Percentiles rank a stretch among this genome's conserved stretches.
Conservation (phyloP, 768 basidiomycete genomes). For the Cystofilobasidium ferigula region DNA sequence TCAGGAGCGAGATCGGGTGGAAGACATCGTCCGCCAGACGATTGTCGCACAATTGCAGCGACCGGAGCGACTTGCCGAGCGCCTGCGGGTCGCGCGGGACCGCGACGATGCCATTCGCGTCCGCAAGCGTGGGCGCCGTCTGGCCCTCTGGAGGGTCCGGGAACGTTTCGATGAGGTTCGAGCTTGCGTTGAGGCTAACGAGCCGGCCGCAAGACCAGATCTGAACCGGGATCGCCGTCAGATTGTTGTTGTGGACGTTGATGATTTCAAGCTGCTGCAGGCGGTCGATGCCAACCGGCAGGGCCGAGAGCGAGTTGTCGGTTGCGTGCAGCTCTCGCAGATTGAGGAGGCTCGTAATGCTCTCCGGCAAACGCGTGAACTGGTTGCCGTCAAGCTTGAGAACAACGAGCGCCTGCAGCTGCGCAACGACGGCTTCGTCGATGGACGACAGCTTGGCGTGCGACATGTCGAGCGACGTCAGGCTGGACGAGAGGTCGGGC, state of each 20-base stretch:
- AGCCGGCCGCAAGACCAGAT: slow-evolving; percentile 78
- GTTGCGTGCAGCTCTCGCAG: slow-evolving; percentile 70
- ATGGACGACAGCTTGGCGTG: slow-evolving; percentile 76
- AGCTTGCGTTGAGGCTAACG: slow-evolving; percentile 66
- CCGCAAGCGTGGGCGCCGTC: slow-evolving; percentile 41
- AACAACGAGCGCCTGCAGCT: slow-evolving; percentile 57
- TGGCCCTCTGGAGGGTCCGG: slow-evolving; percentile 47
- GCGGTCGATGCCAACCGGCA: slow-evolving; percentile 65
- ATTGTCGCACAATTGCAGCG: slow-evolving; percentile 84
- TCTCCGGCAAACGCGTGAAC: slow-evolving; percentile 72
- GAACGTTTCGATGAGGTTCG: slow-evolving; percentile 69
- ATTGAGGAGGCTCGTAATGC: slow-evolving; percentile 58
- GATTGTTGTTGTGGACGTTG: slow-evolving; percentile 83
- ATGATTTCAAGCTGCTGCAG: slow-evolving; percentile 63
- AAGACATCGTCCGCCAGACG: slow-evolving; percentile 67
- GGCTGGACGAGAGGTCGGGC: slow-evolving; percentile 49
- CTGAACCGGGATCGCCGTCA: slow-evolving; percentile 59
- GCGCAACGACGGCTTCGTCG: slow-evolving; percentile 57
- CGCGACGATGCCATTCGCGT: slow-evolving; percentile 30
- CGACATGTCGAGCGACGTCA: slow-evolving; percentile 74
- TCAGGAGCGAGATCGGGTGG: slow-evolving; percentile 60
- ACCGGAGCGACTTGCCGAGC: slow-evolving; percentile 59
- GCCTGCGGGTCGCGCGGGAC: background rate
- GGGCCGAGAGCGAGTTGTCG: slow-evolving; percentile 70
- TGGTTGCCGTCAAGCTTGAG: slow-evolving; percentile 78